Conservation (phyloP, 371 early-diverging fungal species). For the Mucor circinelloides region DNA sequence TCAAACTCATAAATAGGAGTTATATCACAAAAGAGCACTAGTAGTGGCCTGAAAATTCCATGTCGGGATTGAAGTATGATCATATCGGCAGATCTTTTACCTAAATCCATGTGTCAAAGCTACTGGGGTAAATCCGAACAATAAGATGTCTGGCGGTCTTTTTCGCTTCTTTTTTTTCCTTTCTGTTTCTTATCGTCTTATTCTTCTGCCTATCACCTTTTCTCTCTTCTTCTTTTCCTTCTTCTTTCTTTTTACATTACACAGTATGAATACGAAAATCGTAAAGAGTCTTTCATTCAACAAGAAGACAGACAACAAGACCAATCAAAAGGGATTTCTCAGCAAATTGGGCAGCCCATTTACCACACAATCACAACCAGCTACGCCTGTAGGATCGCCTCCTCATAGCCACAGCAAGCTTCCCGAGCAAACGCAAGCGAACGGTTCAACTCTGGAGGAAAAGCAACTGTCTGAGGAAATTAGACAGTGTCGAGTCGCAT, state of each 20-base stretch:
- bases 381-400: neutral
- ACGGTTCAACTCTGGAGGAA: neutral
- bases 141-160: neutral
- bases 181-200: neutral
- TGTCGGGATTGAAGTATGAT: neutral
- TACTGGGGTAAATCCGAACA: neutral
- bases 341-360: constrained; percentile 3
- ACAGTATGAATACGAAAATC: constrained; percentile 2
- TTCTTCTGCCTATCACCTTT: constrained; percentile 1
- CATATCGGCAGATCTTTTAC: neutral
- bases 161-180: constrained; percentile 2
- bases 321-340: neutral
- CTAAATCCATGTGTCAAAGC: neutral
- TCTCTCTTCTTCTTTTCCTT: neutral
- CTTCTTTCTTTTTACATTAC: neutral
- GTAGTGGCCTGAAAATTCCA: too few relatives aligned
- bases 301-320: neutral
- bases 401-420: too few relatives aligned
- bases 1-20: too few relatives aligned
- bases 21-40: too few relatives aligned
- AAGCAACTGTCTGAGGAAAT: constrained; percentile 41
- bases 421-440: neutral
- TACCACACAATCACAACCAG: neutral
- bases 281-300: constrained; percentile 4
- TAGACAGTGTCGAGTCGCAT: constrained; percentile 51